phyloP scores from a whole-genome alignment of 768 basidiomycete genomes.

The Rhizopogon roseolus region DNA sequence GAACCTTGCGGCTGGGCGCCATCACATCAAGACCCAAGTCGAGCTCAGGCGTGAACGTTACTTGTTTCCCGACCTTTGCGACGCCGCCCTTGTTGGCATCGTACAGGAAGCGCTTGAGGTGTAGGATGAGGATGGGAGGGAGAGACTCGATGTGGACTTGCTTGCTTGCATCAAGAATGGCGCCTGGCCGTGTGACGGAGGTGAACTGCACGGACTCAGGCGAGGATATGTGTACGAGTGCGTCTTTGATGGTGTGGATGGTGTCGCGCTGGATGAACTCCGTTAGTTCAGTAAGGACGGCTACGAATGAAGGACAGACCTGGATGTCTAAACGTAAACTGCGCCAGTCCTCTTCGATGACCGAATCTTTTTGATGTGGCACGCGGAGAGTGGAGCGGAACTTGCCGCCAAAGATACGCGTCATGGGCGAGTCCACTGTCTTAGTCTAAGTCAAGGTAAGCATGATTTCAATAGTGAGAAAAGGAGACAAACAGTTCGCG shows the following conservation, averaged over 20 bases:
- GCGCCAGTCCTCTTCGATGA: constrained; percentile 89
- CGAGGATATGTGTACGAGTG: constrained; percentile 69
- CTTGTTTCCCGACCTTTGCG: constrained; percentile 81
- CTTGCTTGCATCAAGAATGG: constrained; percentile 67
- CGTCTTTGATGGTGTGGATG: constrained; percentile 78
- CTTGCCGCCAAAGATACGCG: constrained; percentile 90
- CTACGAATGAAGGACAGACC: constrained; percentile 31
- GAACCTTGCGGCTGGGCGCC: constrained; percentile 43
- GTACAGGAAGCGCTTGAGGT: constrained; percentile 89
- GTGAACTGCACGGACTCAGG: constrained; percentile 79
- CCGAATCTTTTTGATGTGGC: constrained; percentile 80
- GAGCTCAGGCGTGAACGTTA: constrained; percentile 73
- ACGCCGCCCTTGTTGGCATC: constrained; percentile 71
- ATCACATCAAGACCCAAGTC: constrained; percentile 70
- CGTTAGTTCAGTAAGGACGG: background rate
- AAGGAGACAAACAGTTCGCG: constrained; percentile 53
- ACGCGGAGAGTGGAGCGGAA: constrained; percentile 80
- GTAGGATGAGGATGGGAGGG: constrained; percentile 81
- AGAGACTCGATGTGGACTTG: constrained; percentile 75
- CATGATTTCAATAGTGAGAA: background rate
- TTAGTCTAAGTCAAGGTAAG: constrained; percentile 53
- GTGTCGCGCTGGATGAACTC: constrained; percentile 50
- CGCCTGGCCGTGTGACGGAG: constrained; percentile 48
- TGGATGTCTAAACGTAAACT: constrained; percentile 87
- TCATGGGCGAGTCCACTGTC: constrained; percentile 80